phyloP scores from a whole-genome alignment of 116 monocot species.

The Zostera marina region DNA sequence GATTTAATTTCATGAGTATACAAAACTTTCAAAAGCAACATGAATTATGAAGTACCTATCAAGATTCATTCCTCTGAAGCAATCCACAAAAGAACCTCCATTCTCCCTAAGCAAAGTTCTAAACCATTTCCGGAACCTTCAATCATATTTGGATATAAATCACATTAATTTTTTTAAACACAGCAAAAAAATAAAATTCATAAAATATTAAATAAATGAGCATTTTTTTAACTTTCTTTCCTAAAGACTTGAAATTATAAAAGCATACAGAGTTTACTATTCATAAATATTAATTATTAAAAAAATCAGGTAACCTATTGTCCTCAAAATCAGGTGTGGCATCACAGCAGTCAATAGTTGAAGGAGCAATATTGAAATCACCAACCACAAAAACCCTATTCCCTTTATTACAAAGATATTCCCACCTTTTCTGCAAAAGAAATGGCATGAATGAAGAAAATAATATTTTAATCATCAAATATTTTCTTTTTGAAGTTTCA shows the following conservation, averaged over 20 bases:
- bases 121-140: conserved; percentile 84
- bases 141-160: neutral
- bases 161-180: neutral
- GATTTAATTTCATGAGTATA: neutral
- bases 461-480: too few relatives aligned
- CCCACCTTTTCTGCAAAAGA: conserved; percentile 79
- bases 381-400: conserved; percentile 85
- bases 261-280: neutral
- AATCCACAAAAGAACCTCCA: conserved; percentile 76
- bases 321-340: conserved; percentile 75
- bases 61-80: conserved; percentile 75
- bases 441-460: neutral
- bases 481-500: neutral
- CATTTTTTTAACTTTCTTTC: neutral
- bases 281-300: neutral
- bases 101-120: conserved; percentile 53
- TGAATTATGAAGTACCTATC: conserved; percentile 27
- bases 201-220: neutral
- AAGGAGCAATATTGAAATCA: conserved; percentile 93
- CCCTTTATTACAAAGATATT: conserved; percentile 46
- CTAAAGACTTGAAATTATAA: neutral
- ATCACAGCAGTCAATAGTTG: conserved; percentile 78
- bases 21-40: neutral
- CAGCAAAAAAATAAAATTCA: neutral
- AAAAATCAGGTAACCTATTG: conserved; percentile 31